A percentile compares a stretch with the other conserved stretches of the same genome.
Conservation (phyloP, 495 filamentous ascomycete genomes). For the Aspergillus diversus region DNA sequence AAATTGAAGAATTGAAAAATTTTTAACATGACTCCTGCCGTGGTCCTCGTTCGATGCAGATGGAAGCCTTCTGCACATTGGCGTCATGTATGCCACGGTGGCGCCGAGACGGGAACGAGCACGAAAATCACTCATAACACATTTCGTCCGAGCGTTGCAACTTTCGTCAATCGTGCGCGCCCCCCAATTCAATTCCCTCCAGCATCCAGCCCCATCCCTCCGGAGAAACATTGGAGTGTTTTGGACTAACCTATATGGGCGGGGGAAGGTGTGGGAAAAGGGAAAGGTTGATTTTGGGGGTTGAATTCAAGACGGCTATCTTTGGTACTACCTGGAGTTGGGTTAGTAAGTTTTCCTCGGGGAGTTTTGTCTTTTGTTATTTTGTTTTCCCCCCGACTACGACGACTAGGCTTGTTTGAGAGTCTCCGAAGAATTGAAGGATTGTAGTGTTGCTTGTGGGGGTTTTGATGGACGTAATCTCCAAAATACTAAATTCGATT, state of each 20-base stretch:
- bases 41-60: not conserved
- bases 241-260: no score
- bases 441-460: not conserved
- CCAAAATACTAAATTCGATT: no score
- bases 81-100: conserved; percentile 15
- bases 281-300: no score
- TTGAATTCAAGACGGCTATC: no score
- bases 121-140: conserved; percentile 15
- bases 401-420: not conserved
- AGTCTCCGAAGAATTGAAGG: not conserved
- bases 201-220: no score
- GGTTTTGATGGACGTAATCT: not conserved
- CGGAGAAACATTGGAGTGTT: no score
- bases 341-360: not conserved
- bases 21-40: no score
- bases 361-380: not conserved
- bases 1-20: no score
- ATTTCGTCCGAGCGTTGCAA: not conserved
- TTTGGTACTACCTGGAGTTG: no score
- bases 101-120: conserved; percentile 8
- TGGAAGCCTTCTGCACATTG: not conserved
- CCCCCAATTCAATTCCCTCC: no score
- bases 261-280: no score
- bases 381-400: not conserved
- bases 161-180: no score